Evolutionary conservation across 2,329 filamentous ascomycete species (phyloP).

Genomic region (Pseudogymnoascus sp.): DNA sequence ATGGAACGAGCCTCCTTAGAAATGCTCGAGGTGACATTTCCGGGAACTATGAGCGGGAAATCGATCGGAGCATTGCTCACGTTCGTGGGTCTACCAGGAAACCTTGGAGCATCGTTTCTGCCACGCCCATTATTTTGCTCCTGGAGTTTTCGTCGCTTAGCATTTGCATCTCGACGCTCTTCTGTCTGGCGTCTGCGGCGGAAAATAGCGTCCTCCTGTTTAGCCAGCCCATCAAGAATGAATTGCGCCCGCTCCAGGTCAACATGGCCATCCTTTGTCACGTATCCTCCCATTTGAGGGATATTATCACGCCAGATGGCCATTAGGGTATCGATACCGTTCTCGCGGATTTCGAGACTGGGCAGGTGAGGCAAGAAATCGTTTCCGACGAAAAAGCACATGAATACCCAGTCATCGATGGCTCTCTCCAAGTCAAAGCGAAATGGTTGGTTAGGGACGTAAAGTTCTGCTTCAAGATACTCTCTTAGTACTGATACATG

Average conservation of each 20-base stretch:
- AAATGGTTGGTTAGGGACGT: conserved; percentile 75
- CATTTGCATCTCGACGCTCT: conserved; percentile 70
- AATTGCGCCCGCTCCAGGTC: conserved; percentile 79
- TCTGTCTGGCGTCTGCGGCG: conserved; percentile 77
- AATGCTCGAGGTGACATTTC: conserved; percentile 40
- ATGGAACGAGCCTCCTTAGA: conserved; percentile 51
- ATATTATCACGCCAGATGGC: conserved; percentile 96
- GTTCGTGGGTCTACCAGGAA: conserved; percentile 18
- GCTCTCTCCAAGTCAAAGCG: conserved; percentile 88
- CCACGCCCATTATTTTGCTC: conserved; percentile 38
- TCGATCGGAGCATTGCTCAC: conserved; percentile 31
- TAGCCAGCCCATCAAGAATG: conserved; percentile 80
- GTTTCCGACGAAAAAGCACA: conserved; percentile 98
- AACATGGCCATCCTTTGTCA: conserved; percentile 91
- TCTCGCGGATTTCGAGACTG: conserved; percentile 94
- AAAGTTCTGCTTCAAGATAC: conserved; percentile 84
- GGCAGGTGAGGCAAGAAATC: conserved; percentile 96
- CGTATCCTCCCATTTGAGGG: conserved; percentile 84
- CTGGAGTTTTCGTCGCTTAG: conserved; percentile 70
- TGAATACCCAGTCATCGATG: conserved; percentile 96
- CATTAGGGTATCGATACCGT: conserved; percentile 91
- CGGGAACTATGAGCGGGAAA: conserved; percentile 50
- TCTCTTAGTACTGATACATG: conserved; percentile 87
- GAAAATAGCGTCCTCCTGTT: conserved; percentile 92
- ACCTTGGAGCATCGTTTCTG: conserved; percentile 20